These are phyloP conservation scores for Ehretia macrophylla DNA, from an alignment of 257 asterid genomes.

Conservation along the genomic window DNA sequence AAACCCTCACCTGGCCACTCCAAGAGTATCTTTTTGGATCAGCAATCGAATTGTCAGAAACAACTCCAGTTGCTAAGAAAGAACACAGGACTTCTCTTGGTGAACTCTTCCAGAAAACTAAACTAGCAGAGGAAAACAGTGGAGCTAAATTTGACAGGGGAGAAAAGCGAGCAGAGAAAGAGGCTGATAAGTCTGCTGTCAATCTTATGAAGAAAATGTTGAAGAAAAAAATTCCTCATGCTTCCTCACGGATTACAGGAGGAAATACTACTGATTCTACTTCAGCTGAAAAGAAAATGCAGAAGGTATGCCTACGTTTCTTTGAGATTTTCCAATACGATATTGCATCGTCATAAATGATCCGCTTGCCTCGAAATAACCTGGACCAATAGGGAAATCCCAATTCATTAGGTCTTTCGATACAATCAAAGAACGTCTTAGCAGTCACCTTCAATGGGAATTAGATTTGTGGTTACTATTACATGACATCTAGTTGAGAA, in stretches of 20 bases:
- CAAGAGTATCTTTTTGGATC: slow-evolving; percentile 86
- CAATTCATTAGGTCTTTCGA: no score
- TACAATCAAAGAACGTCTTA: no score
- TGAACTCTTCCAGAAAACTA: slow-evolving; percentile 87
- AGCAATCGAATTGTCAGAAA: slow-evolving; percentile 53
- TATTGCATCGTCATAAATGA: not conserved
- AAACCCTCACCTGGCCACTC: slow-evolving; percentile 61
- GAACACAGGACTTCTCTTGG: slow-evolving; percentile 83
- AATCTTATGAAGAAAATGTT: slow-evolving; percentile 70
- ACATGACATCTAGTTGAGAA: no score
- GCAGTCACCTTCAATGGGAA: no score
- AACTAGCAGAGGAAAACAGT: slow-evolving; percentile 52
- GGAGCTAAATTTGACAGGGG: slow-evolving; percentile 42
- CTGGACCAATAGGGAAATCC: not conserved
- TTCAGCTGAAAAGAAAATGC: slow-evolving; percentile 59
- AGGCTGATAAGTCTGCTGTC: slow-evolving; percentile 58
- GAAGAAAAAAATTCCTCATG: slow-evolving; percentile 41
- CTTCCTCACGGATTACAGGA: slow-evolving; percentile 44
- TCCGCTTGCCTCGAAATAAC: no score
- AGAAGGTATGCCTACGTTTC: slow-evolving; percentile 43
- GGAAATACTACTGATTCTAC: slow-evolving; percentile 38
- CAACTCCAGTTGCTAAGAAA: slow-evolving; percentile 39
- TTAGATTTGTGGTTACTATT: no score
- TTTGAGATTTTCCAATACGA: not conserved
- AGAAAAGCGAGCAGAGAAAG: slow-evolving; percentile 58